These are phyloP conservation scores for Boletus patriciae DNA, from an alignment of 768 basidiomycete genomes.

Conservation along the genomic window DNA sequence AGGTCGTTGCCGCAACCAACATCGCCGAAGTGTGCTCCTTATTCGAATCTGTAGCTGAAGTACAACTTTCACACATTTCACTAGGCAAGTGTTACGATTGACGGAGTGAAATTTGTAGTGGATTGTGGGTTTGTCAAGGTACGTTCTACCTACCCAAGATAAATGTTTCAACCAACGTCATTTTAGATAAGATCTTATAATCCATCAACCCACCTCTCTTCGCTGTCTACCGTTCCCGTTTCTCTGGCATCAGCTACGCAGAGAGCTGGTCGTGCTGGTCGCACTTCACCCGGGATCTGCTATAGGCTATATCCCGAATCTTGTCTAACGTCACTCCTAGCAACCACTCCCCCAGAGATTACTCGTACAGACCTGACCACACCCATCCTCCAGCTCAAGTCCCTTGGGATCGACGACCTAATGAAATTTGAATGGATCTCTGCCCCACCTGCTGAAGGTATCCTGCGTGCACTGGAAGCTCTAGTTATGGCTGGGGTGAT, in stretches of 20 bases:
- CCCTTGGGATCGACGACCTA: constrained; percentile 90
- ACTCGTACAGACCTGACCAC: constrained; percentile 88
- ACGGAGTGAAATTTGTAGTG: constrained; percentile 90
- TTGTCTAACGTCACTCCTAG: constrained; percentile 57
- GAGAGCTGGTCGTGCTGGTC: constrained; percentile 91
- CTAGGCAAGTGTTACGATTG: constrained; percentile 94
- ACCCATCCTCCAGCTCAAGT: constrained; percentile 91
- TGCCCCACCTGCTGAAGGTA: constrained; percentile 80
- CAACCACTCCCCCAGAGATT: constrained; percentile 84
- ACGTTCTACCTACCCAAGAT: constrained; percentile 11
- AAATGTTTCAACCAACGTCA: neutral
- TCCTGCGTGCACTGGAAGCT: constrained; percentile 83
- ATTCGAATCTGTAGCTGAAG: neutral
- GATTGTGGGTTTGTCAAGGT: constrained; percentile 97
- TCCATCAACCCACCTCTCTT: constrained; percentile 79
- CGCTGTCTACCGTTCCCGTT: constrained; percentile 78
- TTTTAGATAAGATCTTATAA: constrained; percentile 86
- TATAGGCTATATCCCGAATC: constrained; percentile 84
- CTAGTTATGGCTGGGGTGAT: constrained; percentile 81
- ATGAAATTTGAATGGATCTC: constrained; percentile 97
- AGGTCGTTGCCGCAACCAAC: constrained; percentile 92
- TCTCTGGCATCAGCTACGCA: constrained; percentile 91
- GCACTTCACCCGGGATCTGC: constrained; percentile 89
- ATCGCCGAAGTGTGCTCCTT: constrained; percentile 77
- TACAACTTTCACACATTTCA: neutral